Evolutionary conservation across 441 rosid species (phyloP), one percentile per base, ranked within the genome.

Genomic region (Adansonia madagascariensis): DNA sequence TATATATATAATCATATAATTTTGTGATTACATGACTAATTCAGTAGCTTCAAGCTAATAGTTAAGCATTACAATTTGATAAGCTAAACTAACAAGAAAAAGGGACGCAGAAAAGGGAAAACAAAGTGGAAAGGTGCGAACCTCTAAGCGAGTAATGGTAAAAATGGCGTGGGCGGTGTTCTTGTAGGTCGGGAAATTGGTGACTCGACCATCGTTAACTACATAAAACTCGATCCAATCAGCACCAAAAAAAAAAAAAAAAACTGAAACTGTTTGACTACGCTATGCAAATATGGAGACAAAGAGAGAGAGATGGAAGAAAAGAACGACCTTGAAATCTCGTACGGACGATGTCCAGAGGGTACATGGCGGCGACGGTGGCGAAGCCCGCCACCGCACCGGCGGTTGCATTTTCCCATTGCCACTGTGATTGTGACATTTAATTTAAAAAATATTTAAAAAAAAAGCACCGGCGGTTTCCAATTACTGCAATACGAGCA

Each of bases 271-370:
- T 35, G 74, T 69, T n/a, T 18, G 10, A 52, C 0, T 73, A 57
- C 1, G 55, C 52, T 43, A 10, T 7, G 66, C 3, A 1, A 4
- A 60, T 39, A 0, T 7, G 2, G 49, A 27, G 27, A 9, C 39
- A 62, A 8, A 47, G 49, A 60, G 69, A 50, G 65, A n/a, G 44
- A 53, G 14, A 11, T 31, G 44, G 35, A 47, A 74, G 22, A 27
- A 27, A 3, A 9, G 20, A 18, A 68, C 6, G 47, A 93, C 99
- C 99, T 90, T 94, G 98, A 80, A 95, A 95, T 67, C 98, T 88
- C n/a, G 99, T 95, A 17, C 97, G 97, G 50, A 94, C 98, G 63
- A 95, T 97, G 81, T 95, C 99, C 31, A 95, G 94, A 18, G 99
- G 97, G 71, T 95, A 94, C 91, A 88, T 77, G 55, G 88, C 86